Conservation (phyloP, 768 basidiomycete species). For the Phylloporus arenicola region DNA sequence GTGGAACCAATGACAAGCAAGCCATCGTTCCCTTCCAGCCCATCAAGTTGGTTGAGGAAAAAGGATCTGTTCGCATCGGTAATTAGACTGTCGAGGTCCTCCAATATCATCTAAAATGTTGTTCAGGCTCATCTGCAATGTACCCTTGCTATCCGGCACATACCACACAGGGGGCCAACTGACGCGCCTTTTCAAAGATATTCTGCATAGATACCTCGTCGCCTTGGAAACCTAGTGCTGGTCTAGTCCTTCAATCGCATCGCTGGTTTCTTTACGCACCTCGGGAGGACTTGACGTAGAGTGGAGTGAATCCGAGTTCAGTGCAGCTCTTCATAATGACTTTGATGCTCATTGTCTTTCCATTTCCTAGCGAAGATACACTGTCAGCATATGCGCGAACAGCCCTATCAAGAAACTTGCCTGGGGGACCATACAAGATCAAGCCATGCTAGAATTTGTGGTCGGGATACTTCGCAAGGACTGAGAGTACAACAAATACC, state of each 20-base stretch:
- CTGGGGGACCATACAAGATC: constrained; percentile 81
- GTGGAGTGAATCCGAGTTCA: constrained; percentile 55
- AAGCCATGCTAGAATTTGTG: constrained; percentile 55
- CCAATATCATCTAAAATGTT: constrained; percentile 35
- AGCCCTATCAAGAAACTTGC: constrained; percentile 26
- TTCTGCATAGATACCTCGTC: constrained; percentile 63
- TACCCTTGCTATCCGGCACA: constrained; percentile 37
- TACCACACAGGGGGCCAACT: constrained; percentile 60
- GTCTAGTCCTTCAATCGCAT: constrained; percentile 6
- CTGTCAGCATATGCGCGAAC: background rate
- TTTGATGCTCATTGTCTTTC: constrained; percentile 80
- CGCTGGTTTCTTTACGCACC: constrained; percentile 35
- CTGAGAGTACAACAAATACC: background rate
- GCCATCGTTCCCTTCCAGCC: constrained; percentile 74
- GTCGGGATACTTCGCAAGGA: background rate
- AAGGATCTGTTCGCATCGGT: constrained; percentile 74
- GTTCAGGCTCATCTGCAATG: background rate
- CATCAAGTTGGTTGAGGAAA: constrained; percentile 85
- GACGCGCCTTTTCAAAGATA: constrained; percentile 71
- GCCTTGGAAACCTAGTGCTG: constrained; percentile 44
- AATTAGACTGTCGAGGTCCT: constrained; percentile 75
- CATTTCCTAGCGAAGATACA: constrained; percentile 53
- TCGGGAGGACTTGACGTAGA: constrained; percentile 81
- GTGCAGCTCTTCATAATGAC: constrained; percentile 73
- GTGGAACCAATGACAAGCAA: constrained; percentile 64